phyloP scores from a whole-genome alignment of 148 eudicot genomes.

The Camellia lanceoleosa region DNA sequence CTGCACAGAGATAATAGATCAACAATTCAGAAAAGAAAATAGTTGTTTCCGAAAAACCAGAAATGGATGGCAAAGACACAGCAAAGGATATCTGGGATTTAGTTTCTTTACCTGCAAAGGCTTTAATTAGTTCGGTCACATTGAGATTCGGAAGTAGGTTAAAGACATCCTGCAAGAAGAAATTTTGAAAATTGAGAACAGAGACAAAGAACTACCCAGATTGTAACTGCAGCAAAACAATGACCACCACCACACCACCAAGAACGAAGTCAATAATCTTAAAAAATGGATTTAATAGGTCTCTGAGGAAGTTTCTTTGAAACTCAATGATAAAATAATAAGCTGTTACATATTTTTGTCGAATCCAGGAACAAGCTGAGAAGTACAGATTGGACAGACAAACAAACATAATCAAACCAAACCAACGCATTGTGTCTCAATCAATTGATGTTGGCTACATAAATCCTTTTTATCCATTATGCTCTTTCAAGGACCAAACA shows the following conservation, averaged over 20 bases:
- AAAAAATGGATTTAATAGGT: neutral
- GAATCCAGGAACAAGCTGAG: neutral
- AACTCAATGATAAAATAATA: neutral
- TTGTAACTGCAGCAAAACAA: neutral
- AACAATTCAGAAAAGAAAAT: slow-evolving; percentile 10
- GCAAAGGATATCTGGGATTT: neutral
- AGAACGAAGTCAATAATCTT: neutral
- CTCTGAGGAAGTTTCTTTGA: neutral
- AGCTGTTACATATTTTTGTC: neutral
- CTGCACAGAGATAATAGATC: slow-evolving; percentile 32
- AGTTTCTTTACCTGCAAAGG: slow-evolving; percentile 68
- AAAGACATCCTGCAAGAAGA: slow-evolving; percentile 74
- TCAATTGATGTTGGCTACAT: too few relatives aligned
- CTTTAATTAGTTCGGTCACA: slow-evolving; percentile 72
- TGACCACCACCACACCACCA: neutral
- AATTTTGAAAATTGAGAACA: neutral
- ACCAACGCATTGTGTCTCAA: too few relatives aligned
- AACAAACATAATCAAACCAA: too few relatives aligned
- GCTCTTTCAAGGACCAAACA: too few relatives aligned
- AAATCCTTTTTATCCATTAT: too few relatives aligned
- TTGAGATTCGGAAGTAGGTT: slow-evolving; percentile 91
- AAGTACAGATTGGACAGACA: too few relatives aligned
- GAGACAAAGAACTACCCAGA: neutral
- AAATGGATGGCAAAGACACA: neutral
- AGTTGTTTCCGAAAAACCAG: neutral